Evolutionary conservation across 441 rosid genomes (phyloP).

Genomic region (Breynia disticha): DNA sequence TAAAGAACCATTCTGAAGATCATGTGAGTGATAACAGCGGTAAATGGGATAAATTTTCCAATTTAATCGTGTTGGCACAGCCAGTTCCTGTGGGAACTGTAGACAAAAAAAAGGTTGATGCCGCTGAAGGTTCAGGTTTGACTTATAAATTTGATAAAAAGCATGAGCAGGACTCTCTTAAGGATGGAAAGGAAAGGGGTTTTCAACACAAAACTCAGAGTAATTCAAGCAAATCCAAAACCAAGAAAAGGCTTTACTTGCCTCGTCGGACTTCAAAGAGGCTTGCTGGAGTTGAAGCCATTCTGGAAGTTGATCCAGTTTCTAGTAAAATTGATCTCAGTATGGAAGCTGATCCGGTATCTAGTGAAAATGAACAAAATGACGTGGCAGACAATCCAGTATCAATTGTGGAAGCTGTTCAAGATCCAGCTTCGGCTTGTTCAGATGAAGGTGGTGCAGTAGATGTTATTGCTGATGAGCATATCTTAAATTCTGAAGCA

Average conservation of each 20-base stretch:
- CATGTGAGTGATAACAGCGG: conserved; percentile 9
- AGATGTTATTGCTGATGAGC: too few relatives aligned
- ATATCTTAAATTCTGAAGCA: too few relatives aligned
- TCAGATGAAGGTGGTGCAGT: too few relatives aligned
- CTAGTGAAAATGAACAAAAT: too few relatives aligned
- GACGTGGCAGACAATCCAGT: background rate
- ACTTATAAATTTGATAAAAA: background rate
- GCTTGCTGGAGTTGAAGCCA: conserved; percentile 20
- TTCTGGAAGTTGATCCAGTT: background rate
- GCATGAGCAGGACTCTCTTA: conserved; percentile 1
- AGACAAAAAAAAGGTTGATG: conserved; percentile 8
- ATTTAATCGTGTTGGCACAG: conserved; percentile 9
- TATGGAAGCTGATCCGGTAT: too few relatives aligned
- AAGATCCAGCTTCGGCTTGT: background rate
- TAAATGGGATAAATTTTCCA: conserved; percentile 15
- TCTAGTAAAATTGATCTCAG: background rate
- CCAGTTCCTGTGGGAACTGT: conserved; percentile 14
- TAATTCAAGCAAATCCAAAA: conserved; percentile 10
- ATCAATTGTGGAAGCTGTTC: background rate
- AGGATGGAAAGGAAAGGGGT: conserved; percentile 3
- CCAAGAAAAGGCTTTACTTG: conserved; percentile 18
- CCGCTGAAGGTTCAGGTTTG: conserved; percentile 8
- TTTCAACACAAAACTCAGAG: conserved; percentile 5
- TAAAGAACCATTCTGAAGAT: conserved; percentile 12
- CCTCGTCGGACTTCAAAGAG: conserved; percentile 27